Evolutionary conservation across 805 yeast species (phyloP), one percentile per base, ranked within the genome.

Genomic region (Saturnispora galanensis): DNA sequence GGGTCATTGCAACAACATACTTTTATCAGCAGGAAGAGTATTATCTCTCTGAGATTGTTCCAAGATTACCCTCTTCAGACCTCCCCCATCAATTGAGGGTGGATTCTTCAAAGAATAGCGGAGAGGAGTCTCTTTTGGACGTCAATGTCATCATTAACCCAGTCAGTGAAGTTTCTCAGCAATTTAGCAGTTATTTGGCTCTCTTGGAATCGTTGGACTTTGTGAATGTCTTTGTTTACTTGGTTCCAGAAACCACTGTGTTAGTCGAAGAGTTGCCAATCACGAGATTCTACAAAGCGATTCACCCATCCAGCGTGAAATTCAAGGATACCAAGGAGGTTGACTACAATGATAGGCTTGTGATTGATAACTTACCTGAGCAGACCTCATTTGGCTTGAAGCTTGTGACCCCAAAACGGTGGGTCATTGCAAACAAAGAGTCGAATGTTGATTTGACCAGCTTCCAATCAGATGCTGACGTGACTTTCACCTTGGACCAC

Each of bases 101-200:
- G 12, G 41, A 48, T 36, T 32, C 50, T 12, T 35, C 34, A 12
- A 5, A 40, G 16, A 10, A 13, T 10, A 38, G 28, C 3, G 30
- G 32, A 3, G 51, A 52, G 4, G 37, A 21, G 26, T 21, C 49
- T 2, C 12, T 41, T 5, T 32, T 87, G 16, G 82, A 82, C 48
- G 55, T 88, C 4, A 60, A 75, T 4, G 65, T 84, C 0, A 61
- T 84, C 1, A 55, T 85, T 34, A 88, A 93, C 57, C 97, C 97
- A 1, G 60, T 78, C 2, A 73, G 75, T 47, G 89, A 83, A 52
- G 54, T 65, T 12, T 73, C 94, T 0, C 97, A 86, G 54, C 75
- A 73, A 40, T 54, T 78, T 8, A 52, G 82, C 0, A 64, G 81
- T 0, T 57, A 83, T 13, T 56, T 62, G 3, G 52, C 58, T 3